phyloP scores from a whole-genome alignment of 257 asterid species.

The Solanum bulbocastanum region DNA sequence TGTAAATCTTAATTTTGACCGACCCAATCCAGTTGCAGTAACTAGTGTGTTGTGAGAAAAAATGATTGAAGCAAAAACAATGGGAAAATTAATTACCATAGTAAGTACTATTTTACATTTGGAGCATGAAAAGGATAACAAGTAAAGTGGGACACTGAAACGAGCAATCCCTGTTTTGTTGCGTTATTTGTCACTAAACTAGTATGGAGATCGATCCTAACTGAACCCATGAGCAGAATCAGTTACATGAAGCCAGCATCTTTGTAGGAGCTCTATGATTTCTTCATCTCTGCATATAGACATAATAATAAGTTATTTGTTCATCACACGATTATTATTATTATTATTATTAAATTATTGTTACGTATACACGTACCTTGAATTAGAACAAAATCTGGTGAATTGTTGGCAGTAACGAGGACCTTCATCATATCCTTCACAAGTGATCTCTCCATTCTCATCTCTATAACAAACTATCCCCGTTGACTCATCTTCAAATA shows the following conservation, averaged over 20 bases:
- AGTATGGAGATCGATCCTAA: not conserved
- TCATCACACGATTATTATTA: not conserved
- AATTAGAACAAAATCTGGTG: not conserved
- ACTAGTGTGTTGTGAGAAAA: not conserved
- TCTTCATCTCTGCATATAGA: slow-evolving; percentile 1
- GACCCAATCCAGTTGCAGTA: not conserved
- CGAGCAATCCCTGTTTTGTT: not conserved
- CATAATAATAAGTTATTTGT: not conserved
- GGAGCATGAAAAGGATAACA: not conserved
- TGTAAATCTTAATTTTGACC: not conserved
- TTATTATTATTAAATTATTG: no score
- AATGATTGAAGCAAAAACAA: not conserved
- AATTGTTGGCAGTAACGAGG: slow-evolving; percentile 8
- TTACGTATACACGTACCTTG: slow-evolving; percentile 12
- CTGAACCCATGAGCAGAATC: not conserved
- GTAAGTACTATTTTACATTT: not conserved
- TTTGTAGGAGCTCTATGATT: not conserved
- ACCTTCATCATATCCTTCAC: slow-evolving; percentile 28
- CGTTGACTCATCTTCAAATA: slow-evolving; percentile 14
- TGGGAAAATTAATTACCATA: not conserved
- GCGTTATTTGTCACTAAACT: not conserved
- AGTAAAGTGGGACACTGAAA: not conserved
- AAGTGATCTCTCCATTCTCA: slow-evolving; percentile 17
- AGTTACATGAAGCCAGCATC: not conserved
- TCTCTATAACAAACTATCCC: slow-evolving; percentile 23